A percentile compares a stretch with the other conserved stretches of the same genome.
Evolutionary conservation across 441 rosid genomes (phyloP).

Genomic region (Arabidopsis lyrata): DNA sequence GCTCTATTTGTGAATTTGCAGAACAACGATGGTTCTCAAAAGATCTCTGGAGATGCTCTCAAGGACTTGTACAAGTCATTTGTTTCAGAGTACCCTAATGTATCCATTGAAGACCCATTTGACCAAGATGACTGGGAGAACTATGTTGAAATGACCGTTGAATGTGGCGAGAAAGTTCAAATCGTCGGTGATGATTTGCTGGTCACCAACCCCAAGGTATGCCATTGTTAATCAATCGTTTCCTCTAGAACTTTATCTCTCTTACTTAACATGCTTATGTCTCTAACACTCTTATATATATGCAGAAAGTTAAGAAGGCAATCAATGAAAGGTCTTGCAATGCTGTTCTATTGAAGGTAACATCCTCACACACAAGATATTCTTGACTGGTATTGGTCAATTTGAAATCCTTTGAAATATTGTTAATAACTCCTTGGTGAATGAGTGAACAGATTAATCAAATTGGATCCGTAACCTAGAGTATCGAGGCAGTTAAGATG

Average conservation of each 20-base stretch:
- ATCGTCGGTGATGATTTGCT: slow-evolving; percentile 95
- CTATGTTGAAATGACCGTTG: slow-evolving; percentile 72
- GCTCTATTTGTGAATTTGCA: slow-evolving; percentile 19
- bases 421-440: background rate
- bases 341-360: slow-evolving; percentile 94
- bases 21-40: slow-evolving; percentile 88
- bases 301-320: slow-evolving; percentile 90
- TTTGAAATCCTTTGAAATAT: background rate
- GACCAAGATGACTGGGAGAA: slow-evolving; percentile 99
- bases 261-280: background rate
- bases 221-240: slow-evolving; percentile 6
- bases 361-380: background rate
- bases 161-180: too few relatives aligned
- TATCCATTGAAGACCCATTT: slow-evolving; percentile 93
- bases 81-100: slow-evolving; percentile 84
- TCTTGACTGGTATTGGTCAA: background rate
- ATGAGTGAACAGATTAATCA: slow-evolving; percentile 75
- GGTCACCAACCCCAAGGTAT: slow-evolving; percentile 96
- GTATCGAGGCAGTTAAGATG: slow-evolving; percentile 96
- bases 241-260: background rate
- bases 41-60: slow-evolving; percentile 84
- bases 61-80: slow-evolving; percentile 93
- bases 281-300: background rate
- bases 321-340: slow-evolving; percentile 89
- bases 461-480: slow-evolving; percentile 95